Evolutionary conservation across 257 asterid genomes (phyloP), one percentile per base, ranked within the genome.

Genomic region (Fraxinus cuspidata): DNA sequence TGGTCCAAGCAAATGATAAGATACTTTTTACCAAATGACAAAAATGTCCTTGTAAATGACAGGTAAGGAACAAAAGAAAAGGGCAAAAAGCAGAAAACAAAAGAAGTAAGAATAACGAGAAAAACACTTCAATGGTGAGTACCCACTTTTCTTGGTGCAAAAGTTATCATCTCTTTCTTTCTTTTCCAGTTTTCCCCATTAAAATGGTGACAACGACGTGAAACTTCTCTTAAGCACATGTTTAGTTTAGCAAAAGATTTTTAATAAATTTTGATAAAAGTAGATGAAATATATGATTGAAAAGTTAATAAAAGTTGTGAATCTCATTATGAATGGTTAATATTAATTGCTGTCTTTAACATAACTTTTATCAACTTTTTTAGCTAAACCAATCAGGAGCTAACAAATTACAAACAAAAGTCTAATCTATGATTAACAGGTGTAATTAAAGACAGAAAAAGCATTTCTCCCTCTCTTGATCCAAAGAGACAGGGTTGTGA

Each of bases 141-240:
- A 81, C 74, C 85, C 89, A 82, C 91, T 86, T 88, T 83, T 86
- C 80, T 87, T 83, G 87, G 89, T 86, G 85, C 83, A 86, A 89
- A 89, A 84, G 84, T 78, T 72, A 74, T 73, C 83, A 83, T 75
- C 90, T 83, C 90, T 90, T 83, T 85, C 78, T 79, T 78, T 75
- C 71, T 74, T 80, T 72, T 74, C 83, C 73, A 21, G 18, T 27
- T 23, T 63, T 27, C 16, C 32, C 69, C 80, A 73, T 72, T 79
- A 77, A 73, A 85, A 90, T 86, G 85, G 94, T 77, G 92, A 92
- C 56, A 85, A 73, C 47, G 92, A 90, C 94, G 76, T 74, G 71
- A 72, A 51, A 5, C 9, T 53, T 53, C 7, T 18, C 21, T 53
- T 53, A 53, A 11, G 49, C 49, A 3, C 49, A 11, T 42, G 49